These are phyloP conservation scores for Dendrostoma leiphaemia DNA, from an alignment of 2,329 filamentous ascomycete species.

Conservation along the genomic window DNA sequence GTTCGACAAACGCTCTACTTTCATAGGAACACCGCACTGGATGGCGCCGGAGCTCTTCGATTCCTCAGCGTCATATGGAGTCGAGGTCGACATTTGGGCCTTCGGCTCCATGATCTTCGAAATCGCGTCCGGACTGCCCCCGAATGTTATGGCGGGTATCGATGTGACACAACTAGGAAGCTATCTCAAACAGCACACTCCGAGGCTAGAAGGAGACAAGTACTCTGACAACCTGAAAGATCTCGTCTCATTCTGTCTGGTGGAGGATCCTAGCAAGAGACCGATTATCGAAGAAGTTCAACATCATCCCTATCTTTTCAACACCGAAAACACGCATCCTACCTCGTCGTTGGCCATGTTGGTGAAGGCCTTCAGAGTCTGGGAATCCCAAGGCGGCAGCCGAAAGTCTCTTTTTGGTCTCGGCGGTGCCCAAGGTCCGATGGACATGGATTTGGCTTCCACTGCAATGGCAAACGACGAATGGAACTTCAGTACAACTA, in stretches of 20 bases:
- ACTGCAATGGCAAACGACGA: slow-evolving; percentile 53
- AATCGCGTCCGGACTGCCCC: slow-evolving; percentile 75
- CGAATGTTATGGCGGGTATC: slow-evolving; percentile 59
- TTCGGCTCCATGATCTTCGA: slow-evolving; percentile 80
- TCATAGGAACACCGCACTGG: slow-evolving; percentile 82
- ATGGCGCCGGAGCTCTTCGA: slow-evolving; percentile 81
- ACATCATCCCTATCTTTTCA: slow-evolving; percentile 65
- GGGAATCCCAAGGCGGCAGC: slow-evolving; percentile 72
- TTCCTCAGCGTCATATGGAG: slow-evolving; percentile 62
- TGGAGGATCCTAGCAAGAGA: slow-evolving; percentile 64
- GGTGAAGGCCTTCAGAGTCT: slow-evolving; percentile 70
- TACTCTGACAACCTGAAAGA: slow-evolving; percentile 69
- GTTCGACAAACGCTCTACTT: slow-evolving; percentile 73
- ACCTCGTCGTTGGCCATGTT: slow-evolving; percentile 62
- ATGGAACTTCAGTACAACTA: slow-evolving; percentile 67
- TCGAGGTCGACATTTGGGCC: slow-evolving; percentile 80
- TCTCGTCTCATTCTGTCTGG: slow-evolving; percentile 71
- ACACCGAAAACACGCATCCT: slow-evolving; percentile 62
- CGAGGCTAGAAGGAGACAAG: slow-evolving; percentile 67
- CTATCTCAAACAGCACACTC: slow-evolving; percentile 59
- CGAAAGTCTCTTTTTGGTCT: slow-evolving; percentile 63
- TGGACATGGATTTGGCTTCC: slow-evolving; percentile 39
- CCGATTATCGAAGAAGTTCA: slow-evolving; percentile 70
- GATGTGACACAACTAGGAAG: slow-evolving; percentile 52
- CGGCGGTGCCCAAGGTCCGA: slow-evolving; percentile 56